Percentiles rank a stretch among this genome's conserved stretches.
Conservation (phyloP, 768 basidiomycete species). For the Podaxis sp. region DNA sequence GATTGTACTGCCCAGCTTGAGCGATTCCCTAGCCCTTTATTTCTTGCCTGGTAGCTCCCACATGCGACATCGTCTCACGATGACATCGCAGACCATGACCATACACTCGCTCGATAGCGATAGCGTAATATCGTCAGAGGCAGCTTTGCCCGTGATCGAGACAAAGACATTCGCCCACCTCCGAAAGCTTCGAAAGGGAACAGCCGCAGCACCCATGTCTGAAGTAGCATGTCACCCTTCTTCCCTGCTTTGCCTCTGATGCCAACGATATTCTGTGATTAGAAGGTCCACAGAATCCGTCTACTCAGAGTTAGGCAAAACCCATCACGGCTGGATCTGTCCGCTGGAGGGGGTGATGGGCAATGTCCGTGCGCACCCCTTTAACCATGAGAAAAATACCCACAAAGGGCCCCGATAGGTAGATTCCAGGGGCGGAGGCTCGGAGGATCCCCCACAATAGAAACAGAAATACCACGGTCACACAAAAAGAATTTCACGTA, state of each 20-base stretch:
- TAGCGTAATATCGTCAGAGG: not conserved
- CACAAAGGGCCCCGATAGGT: not conserved
- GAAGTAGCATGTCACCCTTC: not conserved
- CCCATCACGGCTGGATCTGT: not conserved
- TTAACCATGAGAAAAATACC: not conserved
- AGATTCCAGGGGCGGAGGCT: not conserved
- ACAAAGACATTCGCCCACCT: not conserved
- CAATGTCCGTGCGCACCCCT: not conserved
- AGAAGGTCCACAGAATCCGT: not conserved
- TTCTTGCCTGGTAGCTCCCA: not conserved
- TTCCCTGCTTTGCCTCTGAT: not conserved
- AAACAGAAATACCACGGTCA: not conserved
- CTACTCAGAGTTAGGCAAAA: not conserved
- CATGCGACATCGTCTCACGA: not conserved
- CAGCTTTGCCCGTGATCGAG: not conserved
- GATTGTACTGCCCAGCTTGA: not conserved
- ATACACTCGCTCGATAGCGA: not conserved
- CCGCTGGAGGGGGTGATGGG: not conserved
- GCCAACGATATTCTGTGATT: not conserved
- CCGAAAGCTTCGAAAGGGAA: not conserved
- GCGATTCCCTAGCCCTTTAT: not conserved
- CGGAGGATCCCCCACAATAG: conserved; percentile 3
- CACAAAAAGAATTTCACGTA: conserved; percentile 27
- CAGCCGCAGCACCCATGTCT: not conserved
- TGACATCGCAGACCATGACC: conserved; percentile 1